Conservation (phyloP, 345 rosid species). For the Moricandia moricandioides region DNA sequence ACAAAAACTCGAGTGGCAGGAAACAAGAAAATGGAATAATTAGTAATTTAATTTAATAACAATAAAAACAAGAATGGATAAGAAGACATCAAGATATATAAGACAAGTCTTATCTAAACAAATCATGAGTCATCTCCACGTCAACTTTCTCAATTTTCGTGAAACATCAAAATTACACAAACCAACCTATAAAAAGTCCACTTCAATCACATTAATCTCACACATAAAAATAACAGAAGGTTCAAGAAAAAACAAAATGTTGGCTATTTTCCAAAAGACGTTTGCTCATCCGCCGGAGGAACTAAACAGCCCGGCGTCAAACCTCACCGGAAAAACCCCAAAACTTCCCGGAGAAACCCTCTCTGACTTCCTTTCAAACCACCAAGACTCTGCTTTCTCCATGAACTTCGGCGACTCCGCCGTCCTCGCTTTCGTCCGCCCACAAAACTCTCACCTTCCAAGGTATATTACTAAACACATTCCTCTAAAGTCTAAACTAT, state of each 20-base stretch:
- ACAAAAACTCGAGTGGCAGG: background rate
- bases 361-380: constrained; percentile 54
- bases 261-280: constrained; percentile 84
- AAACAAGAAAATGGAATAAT: background rate
- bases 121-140: constrained; percentile 27
- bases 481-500: background rate
- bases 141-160: background rate
- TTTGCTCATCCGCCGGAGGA: constrained; percentile 87
- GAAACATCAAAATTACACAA: background rate
- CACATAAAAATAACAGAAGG: background rate
- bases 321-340: constrained; percentile 39
- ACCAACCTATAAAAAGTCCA: constrained; percentile 7
- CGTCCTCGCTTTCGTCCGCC: constrained; percentile 57
- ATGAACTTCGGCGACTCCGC: constrained; percentile 71
- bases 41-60: background rate
- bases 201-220: constrained; percentile 2
- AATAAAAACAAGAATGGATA: constrained; percentile 23
- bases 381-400: constrained; percentile 56
- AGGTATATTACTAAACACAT: constrained; percentile 11
- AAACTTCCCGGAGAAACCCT: constrained; percentile 71
- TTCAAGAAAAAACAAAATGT: constrained; percentile 40
- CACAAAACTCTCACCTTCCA: constrained; percentile 29
- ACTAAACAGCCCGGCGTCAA: constrained; percentile 83
- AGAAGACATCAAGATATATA: constrained; percentile 33
- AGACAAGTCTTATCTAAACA: constrained; percentile 42